phyloP scores from a whole-genome alignment of 2,329 filamentous ascomycete species.

The Orbilia quercus region DNA sequence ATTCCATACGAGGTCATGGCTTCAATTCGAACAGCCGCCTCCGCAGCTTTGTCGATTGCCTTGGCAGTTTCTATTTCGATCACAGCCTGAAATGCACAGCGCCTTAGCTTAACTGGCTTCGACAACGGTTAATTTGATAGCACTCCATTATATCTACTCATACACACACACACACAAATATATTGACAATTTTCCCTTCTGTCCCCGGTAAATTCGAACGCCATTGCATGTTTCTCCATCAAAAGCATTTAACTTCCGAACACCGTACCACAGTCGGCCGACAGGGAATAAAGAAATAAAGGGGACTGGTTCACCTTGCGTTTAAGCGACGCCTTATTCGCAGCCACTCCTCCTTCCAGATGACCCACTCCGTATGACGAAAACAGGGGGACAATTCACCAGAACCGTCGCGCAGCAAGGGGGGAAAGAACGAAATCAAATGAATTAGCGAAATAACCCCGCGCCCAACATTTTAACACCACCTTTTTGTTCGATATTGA shows the following conservation, averaged over 20 bases:
- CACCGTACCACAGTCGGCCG: conserved; percentile 25
- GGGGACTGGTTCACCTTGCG: conserved; percentile 52
- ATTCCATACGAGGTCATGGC: conserved; percentile 41
- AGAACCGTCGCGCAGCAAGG: conserved; percentile 19
- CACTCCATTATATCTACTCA: too few relatives aligned
- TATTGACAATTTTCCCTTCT: conserved; percentile 4
- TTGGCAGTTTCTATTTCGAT: neutral
- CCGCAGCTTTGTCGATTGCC: conserved; percentile 9
- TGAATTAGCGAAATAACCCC: conserved; percentile 33
- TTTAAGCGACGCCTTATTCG: conserved; percentile 57
- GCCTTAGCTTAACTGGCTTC: conserved; percentile 33
- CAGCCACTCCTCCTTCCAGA: conserved; percentile 24
- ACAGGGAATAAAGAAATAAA: conserved; percentile 37
- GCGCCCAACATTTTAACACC: conserved; percentile 13
- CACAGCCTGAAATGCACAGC: conserved; percentile 44
- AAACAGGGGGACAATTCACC: conserved; percentile 40
- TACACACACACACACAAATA: neutral
- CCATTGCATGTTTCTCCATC: conserved; percentile 22
- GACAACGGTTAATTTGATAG: too few relatives aligned
- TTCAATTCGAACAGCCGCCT: conserved; percentile 17
- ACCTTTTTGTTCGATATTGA: conserved; percentile 32
- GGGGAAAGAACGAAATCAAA: conserved; percentile 5
- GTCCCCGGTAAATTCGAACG: conserved; percentile 43
- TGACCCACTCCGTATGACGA: conserved; percentile 46
- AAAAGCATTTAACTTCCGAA: conserved; percentile 35